Evolutionary conservation across 371 early-diverging fungal genomes (phyloP).

Genomic region (Mycotypha africana): DNA sequence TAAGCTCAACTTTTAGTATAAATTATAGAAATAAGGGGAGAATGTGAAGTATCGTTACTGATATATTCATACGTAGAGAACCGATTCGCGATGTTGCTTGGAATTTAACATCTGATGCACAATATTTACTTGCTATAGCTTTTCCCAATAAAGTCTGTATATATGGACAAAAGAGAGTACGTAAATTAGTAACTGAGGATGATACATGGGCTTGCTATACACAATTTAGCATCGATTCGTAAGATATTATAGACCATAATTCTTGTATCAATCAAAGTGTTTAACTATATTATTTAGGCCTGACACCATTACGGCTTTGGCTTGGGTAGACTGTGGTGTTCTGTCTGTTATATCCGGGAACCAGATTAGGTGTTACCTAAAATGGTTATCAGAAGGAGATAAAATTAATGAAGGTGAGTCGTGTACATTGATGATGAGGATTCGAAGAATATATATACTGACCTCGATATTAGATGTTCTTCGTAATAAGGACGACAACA

Average conservation of each 20-base stretch:
- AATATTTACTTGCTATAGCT: constrained; percentile 64
- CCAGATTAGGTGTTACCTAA: constrained; percentile 52
- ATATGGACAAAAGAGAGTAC: constrained; percentile 47
- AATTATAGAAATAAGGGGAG: neutral
- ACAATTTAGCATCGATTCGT: constrained; percentile 39
- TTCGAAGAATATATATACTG: neutral
- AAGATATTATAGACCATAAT: constrained; percentile 1
- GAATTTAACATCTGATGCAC: constrained; percentile 70
- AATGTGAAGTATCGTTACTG: neutral
- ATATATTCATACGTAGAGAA: constrained; percentile 13
- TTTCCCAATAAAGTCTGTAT: constrained; percentile 36
- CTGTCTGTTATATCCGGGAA: constrained; percentile 58
- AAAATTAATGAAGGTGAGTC: constrained; percentile 26
- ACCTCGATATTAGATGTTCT: neutral
- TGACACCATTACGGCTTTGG: constrained; percentile 40
- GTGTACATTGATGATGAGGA: no score
- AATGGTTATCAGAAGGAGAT: constrained; percentile 59
- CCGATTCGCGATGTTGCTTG: constrained; percentile 57
- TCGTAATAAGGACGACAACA: constrained; percentile 19
- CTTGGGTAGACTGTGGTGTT: constrained; percentile 67
- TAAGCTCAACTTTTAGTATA: constrained; percentile 3
- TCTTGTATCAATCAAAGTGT: neutral
- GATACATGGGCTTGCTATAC: constrained; percentile 42
- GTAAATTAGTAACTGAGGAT: constrained; percentile 7
- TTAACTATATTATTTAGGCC: constrained; percentile 11